Percentiles rank a stretch among this genome's conserved stretches.
These are phyloP conservation scores for Arabidopsis thaliana DNA, from an alignment of 345 rosid genomes.

Conservation along the genomic window TAIR10.1 NC_003074.8:6642001-6642500, in stretches of 20 bases:
- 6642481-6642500: constrained; percentile 42
- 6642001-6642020: constrained; percentile 17
- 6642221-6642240: constrained; percentile 68
- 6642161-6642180: constrained; percentile 81
- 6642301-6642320: constrained; percentile 71
- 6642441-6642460: constrained; percentile 58
- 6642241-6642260: constrained; percentile 42
- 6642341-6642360: constrained; percentile 26
- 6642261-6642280: constrained; percentile 71
- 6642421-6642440: constrained; percentile 66
- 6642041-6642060: constrained; percentile 5
- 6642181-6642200: constrained; percentile 64
- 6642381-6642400: constrained; percentile 76
- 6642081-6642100: constrained; percentile 11
- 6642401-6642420: constrained; percentile 70
- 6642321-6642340: constrained; percentile 29
- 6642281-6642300: constrained; percentile 64
- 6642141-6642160: constrained; percentile 54
- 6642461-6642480: constrained; percentile 40
- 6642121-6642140: constrained; percentile 25
- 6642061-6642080: constrained; percentile 30
- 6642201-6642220: constrained; percentile 68
- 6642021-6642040: constrained; percentile 16
- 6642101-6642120: constrained; percentile 16
- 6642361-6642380: constrained; percentile 38